These are phyloP conservation scores for Didymella pomorum DNA, from an alignment of 2,329 filamentous ascomycete species.

Conservation along the genomic window DNA sequence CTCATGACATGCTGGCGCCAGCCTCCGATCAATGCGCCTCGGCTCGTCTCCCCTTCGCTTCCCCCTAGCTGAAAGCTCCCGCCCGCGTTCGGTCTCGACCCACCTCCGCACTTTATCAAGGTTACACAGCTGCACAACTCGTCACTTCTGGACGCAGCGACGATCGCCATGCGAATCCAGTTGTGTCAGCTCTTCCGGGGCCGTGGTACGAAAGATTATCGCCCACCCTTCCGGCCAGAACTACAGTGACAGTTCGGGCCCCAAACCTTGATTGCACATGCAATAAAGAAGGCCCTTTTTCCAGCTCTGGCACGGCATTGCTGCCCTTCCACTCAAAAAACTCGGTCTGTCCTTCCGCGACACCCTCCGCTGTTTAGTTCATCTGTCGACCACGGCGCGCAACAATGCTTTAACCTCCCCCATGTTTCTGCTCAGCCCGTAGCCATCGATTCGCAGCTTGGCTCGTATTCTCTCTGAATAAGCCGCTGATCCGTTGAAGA, in stretches of 20 bases:
- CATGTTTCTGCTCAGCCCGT: constrained; percentile 1
- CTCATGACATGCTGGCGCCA: background rate
- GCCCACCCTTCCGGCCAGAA: background rate
- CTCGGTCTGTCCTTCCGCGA: constrained; percentile 7
- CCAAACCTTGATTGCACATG: constrained; percentile 9
- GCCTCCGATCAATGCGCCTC: background rate
- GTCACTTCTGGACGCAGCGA: constrained; percentile 5
- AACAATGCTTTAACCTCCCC: constrained; percentile 7
- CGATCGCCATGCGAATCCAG: constrained; percentile 6
- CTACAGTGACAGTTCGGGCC: background rate
- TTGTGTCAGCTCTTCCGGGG: constrained; percentile 6
- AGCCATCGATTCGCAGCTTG: background rate
- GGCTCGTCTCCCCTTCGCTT: constrained; percentile 5
- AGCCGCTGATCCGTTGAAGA: background rate
- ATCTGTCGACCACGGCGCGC: constrained; percentile 11
- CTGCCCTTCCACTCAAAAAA: constrained; percentile 9
- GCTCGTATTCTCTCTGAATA: background rate
- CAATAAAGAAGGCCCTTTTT: constrained; percentile 5
- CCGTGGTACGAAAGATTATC: background rate
- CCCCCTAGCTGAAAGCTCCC: constrained; percentile 8
- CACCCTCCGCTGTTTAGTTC: constrained; percentile 13
- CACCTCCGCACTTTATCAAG: constrained; percentile 9
- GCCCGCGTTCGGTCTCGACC: constrained; percentile 7
- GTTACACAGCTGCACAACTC: constrained; percentile 9
- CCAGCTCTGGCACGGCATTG: constrained; percentile 6